Conservation (phyloP, 495 filamentous ascomycete genomes). For the Talaromyces nanjingensis region DNA sequence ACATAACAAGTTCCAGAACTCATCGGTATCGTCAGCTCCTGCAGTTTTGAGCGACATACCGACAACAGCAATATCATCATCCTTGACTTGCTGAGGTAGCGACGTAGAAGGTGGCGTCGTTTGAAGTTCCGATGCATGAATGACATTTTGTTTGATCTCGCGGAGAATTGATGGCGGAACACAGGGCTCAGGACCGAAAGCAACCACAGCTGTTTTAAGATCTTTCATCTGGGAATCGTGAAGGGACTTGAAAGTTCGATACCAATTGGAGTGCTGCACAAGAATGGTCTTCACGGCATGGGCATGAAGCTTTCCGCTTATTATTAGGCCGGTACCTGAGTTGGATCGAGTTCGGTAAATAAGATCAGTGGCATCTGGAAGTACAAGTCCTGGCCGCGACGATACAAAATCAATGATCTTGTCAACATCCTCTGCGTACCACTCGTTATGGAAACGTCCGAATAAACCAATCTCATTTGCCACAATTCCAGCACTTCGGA, state of each 20-base stretch:
- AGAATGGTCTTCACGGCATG: slow-evolving; percentile 33
- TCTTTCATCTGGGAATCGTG: slow-evolving; percentile 9
- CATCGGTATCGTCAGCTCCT: slow-evolving; percentile 38
- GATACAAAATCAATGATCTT: slow-evolving; percentile 18
- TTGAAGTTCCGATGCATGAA: slow-evolving; percentile 21
- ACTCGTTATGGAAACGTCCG: slow-evolving; percentile 26
- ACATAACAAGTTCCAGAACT: slow-evolving; percentile 37
- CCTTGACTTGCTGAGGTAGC: slow-evolving; percentile 2
- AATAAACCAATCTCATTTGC: slow-evolving; percentile 24
- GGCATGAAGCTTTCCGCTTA: slow-evolving; percentile 22
- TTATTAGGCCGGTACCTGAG: slow-evolving; percentile 13
- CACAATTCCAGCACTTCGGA: slow-evolving; percentile 30
- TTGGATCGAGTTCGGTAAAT: slow-evolving; percentile 23
- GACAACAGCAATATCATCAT: slow-evolving; percentile 42
- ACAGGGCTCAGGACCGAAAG: slow-evolving; percentile 36
- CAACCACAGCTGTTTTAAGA: slow-evolving; percentile 20
- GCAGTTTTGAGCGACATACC: slow-evolving; percentile 45
- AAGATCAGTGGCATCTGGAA: slow-evolving; percentile 29
- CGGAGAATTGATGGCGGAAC: slow-evolving; percentile 29
- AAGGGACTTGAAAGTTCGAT: slow-evolving; percentile 19
- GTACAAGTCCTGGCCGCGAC: slow-evolving; percentile 22
- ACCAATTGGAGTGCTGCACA: slow-evolving; percentile 35
- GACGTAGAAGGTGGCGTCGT: neutral
- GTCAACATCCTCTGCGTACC: slow-evolving; percentile 13
- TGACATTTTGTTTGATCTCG: slow-evolving; percentile 14